Percentiles rank a stretch among this genome's conserved stretches.
Conservation (phyloP, 257 asterid species). For the Gynochthodes officinalis region DNA sequence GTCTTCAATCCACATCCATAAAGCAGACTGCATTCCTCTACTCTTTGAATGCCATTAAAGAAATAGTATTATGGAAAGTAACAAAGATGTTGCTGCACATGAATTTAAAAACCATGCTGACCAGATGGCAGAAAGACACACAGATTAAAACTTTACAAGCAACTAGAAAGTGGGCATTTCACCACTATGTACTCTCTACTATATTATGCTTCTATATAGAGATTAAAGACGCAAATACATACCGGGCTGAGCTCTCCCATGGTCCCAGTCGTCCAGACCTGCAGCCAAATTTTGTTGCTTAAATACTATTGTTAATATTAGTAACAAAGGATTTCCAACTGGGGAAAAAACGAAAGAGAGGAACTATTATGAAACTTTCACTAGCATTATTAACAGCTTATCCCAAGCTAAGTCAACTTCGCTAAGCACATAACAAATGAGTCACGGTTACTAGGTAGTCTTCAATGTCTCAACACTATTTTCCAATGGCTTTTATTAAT, state of each 20-base stretch:
- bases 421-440: neutral
- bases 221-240: slow-evolving; percentile 27
- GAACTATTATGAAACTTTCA: neutral
- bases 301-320: neutral
- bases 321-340: neutral
- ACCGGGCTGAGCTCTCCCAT: slow-evolving; percentile 93
- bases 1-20: neutral
- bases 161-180: neutral
- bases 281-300: slow-evolving; percentile 17
- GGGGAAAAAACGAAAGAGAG: neutral
- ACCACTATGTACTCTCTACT: neutral
- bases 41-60: neutral
- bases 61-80: neutral
- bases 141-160: neutral
- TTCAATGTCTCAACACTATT: neutral
- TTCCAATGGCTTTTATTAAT: neutral
- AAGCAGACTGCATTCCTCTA: too few relatives aligned
- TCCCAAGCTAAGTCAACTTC: neutral
- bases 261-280: slow-evolving; percentile 79
- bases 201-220: neutral
- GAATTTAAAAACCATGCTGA: neutral
- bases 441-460: neutral
- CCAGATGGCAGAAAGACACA: neutral
- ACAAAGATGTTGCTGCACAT: neutral
- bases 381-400: neutral